Base-by-base conservation (phyloP, 2,329 filamentous ascomycete genomes). In the Exophiala spinifera region DNA sequence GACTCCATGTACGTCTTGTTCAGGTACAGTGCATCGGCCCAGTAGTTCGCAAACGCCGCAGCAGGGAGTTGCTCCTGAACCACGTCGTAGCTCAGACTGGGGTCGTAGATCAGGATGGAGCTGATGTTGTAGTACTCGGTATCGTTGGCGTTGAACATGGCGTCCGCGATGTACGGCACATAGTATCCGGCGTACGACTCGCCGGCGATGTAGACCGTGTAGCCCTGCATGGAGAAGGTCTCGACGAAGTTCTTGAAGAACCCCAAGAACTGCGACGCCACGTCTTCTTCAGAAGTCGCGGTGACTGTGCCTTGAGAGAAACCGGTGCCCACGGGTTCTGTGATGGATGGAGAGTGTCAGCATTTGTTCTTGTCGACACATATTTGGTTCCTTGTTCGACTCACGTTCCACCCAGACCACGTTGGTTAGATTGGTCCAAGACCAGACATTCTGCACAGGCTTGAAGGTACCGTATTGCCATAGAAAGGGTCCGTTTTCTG, bases 221-320 rank as follows among this genome's bases (percentile, higher is more conserved):
- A 82, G 11, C 79, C 79, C 17, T 87, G 77, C 64, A 89, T 75
- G n/a, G 71, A 75, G 61, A 91, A 91, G 0, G 83, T 84, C 31
- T 88, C 76, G 54, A 89, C 72, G 63, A 90, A 91, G 72, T 89
- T 89, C 72, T 86, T 85, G 78, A 84, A 91, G 72, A 90, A 94
- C 46, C 86, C 86, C 14, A 87, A 75, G 67, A 92, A 90, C 61
- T 91, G 81, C n/a, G 73, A 70, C 0, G 86, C 86, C 1, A 87
- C 77, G 60, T 90, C 86, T 25, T 82, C 79, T 61, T 89, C 84
- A 62, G 79, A 81, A 3, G 75, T 82, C 8, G 86, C 86, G 0
- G 79, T 87, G 3, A 83, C 76, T 0, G 72, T 80, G 13, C 87
- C 87, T 31, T 81, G 78, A 0, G 83, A 81, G 67, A 88, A 91